These are phyloP conservation scores for Escallonia herrerae DNA, from an alignment of 129 eudicot genomes.

Conservation along the genomic window DNA sequence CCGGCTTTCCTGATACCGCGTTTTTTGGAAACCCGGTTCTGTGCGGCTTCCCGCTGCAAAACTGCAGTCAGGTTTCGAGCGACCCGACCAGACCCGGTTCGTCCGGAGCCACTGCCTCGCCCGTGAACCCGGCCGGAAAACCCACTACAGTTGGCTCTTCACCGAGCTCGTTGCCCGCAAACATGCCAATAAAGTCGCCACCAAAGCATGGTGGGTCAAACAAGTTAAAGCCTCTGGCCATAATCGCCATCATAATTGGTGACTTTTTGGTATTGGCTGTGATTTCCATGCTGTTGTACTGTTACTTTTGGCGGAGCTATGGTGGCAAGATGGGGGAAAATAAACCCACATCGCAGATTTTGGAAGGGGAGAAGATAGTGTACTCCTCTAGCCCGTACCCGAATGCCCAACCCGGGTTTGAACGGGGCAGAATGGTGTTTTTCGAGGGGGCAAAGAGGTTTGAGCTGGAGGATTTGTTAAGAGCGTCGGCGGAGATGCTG, in stretches of 20 bases:
- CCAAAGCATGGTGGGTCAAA: slow-evolving; percentile 5
- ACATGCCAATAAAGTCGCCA: slow-evolving; percentile 12
- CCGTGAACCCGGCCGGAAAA: slow-evolving; percentile 14
- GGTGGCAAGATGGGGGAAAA: slow-evolving; percentile 2
- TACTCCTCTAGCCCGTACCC: slow-evolving; percentile 49
- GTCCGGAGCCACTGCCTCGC: slow-evolving; percentile 34
- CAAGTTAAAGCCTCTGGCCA: slow-evolving; percentile 42
- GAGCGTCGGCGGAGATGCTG: slow-evolving; percentile 95
- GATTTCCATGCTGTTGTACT: slow-evolving; percentile 53
- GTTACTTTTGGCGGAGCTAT: slow-evolving; percentile 46
- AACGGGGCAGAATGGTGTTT: slow-evolving; percentile 85
- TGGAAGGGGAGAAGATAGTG: slow-evolving; percentile 44
- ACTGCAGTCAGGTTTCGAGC: slow-evolving; percentile 17
- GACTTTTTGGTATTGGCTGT: slow-evolving; percentile 50
- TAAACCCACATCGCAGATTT: slow-evolving; percentile 9
- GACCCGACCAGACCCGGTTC: slow-evolving; percentile 28
- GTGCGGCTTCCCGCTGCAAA: slow-evolving; percentile 52
- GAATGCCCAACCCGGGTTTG: slow-evolving; percentile 32
- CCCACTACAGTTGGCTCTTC: slow-evolving; percentile 27
- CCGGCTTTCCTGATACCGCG: slow-evolving; percentile 46
- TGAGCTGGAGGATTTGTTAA: slow-evolving; percentile 85
- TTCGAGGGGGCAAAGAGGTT: slow-evolving; percentile 67
- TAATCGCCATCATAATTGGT: slow-evolving; percentile 55
- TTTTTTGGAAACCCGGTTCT: slow-evolving; percentile 38
- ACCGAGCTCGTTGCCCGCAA: slow-evolving; percentile 37